Evolutionary conservation across 2,329 filamentous ascomycete species (phyloP).

Genomic region (Colletotrichum eleusines): DNA sequence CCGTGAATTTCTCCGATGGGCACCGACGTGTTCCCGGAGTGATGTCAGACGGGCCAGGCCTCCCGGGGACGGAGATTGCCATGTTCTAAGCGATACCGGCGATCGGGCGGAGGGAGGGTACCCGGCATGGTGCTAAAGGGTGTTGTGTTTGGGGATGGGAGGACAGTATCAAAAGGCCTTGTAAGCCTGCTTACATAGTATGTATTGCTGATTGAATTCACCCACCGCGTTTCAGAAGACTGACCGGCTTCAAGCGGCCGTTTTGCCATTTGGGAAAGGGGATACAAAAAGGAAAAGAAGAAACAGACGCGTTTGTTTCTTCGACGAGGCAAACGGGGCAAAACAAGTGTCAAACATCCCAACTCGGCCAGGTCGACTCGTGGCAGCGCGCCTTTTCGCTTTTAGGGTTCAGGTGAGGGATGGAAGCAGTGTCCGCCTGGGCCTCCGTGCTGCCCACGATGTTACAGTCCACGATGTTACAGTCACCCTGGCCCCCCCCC

Average conservation of each 20-base stretch:
- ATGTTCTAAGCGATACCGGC: not conserved
- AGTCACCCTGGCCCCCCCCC: too few species aligned
- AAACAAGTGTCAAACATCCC: too few species aligned
- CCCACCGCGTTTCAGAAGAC: not conserved
- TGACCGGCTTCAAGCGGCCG: conserved; percentile 2
- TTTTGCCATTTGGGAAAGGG: not conserved
- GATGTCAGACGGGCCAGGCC: not conserved
- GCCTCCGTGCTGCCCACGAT: not conserved
- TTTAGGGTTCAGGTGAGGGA: conserved; percentile 22
- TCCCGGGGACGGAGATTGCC: too few species aligned
- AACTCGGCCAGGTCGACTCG: not conserved
- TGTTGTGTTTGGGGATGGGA: not conserved
- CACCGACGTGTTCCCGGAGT: not conserved
- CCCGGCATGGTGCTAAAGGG: not conserved
- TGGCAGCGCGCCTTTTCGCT: conserved; percentile 24
- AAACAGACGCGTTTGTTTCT: not conserved
- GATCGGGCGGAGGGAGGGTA: not conserved
- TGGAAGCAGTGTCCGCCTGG: conserved; percentile 15
- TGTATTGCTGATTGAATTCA: conserved; percentile 8
- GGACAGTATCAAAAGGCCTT: conserved; percentile 5
- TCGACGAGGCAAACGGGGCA: not conserved
- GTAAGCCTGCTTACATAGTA: conserved; percentile 27
- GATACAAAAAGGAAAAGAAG: not conserved
- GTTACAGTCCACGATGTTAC: not conserved
- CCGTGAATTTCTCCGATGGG: not conserved